These are phyloP conservation scores for Aristolochia californica DNA, from an alignment of 164 flowering plant genomes.

Conservation along the genomic window DNA sequence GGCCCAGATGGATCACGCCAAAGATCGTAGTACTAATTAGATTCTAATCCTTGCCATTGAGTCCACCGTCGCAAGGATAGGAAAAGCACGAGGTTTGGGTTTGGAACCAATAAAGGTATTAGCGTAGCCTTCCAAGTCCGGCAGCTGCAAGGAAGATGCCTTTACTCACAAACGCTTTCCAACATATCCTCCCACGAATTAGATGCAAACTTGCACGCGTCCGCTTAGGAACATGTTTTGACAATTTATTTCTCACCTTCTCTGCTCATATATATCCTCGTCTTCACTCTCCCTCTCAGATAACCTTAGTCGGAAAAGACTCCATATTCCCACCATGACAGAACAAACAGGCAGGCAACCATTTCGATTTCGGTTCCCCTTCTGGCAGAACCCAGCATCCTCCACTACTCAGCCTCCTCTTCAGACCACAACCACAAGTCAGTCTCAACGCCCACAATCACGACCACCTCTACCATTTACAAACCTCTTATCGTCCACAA, in stretches of 20 bases:
- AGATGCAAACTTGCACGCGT: no score
- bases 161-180: background rate
- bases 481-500: no score
- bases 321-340: no score
- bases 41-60: no score
- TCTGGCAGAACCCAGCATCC: background rate
- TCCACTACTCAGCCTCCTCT: constrained; percentile 1
- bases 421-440: background rate
- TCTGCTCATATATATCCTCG: background rate
- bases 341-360: background rate
- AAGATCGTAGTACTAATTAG: no score
- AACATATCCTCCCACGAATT: background rate
- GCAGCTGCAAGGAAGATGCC: background rate
- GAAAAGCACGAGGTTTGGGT: no score
- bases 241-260: background rate
- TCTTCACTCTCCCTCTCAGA: background rate
- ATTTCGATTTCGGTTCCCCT: constrained; percentile 8
- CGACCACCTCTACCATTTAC: constrained; percentile 6
- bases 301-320: no score
- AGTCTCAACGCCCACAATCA: constrained; percentile 4
- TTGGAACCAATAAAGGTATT: no score
- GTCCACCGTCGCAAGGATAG: no score
- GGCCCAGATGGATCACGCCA: no score
- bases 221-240: background rate
- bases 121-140: no score